Conservation (phyloP, 805 yeast genomes). For the Kockiozyma suomiensis region DNA sequence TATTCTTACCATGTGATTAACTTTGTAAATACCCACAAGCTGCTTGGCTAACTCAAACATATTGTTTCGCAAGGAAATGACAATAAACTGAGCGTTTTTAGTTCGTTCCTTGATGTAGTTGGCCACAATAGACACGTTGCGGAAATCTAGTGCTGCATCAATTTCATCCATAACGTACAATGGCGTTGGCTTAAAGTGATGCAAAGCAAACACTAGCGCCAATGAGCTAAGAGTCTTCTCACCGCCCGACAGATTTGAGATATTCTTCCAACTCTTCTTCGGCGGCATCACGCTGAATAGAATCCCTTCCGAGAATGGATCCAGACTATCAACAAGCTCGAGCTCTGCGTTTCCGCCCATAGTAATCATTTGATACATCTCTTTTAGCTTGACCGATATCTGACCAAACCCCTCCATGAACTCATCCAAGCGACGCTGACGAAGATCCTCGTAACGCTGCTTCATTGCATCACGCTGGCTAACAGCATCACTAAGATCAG, state of each 20-base stretch:
- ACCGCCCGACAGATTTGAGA: constrained; percentile 94
- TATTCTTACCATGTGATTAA: constrained; percentile 63
- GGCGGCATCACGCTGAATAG: constrained; percentile 99
- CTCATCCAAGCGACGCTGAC: constrained; percentile 75
- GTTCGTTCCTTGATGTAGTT: constrained; percentile 95
- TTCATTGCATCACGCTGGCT: constrained; percentile 65
- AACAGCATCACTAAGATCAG: constrained; percentile 70
- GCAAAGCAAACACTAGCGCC: constrained; percentile 94
- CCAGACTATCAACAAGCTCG: constrained; percentile 91
- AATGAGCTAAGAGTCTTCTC: constrained; percentile 94
- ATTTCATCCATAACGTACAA: constrained; percentile 98
- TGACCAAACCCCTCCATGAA: constrained; percentile 90
- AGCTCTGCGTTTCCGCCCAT: constrained; percentile 99
- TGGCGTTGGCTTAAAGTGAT: constrained; percentile 95
- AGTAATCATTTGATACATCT: constrained; percentile 97
- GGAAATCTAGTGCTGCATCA: constrained; percentile 96
- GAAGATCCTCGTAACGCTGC: constrained; percentile 64
- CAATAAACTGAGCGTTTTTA: constrained; percentile 93
- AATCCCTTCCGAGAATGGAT: constrained; percentile 98
- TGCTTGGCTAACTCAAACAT: constrained; percentile 97
- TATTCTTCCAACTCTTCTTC: constrained; percentile 95
- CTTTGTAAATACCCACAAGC: constrained; percentile 93
- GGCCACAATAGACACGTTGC: constrained; percentile 96
- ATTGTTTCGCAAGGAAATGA: constrained; percentile 90
- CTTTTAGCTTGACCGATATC: constrained; percentile 85